phyloP scores from a whole-genome alignment of 208 protist species.

The Paratrypanosoma confusum region DNA sequence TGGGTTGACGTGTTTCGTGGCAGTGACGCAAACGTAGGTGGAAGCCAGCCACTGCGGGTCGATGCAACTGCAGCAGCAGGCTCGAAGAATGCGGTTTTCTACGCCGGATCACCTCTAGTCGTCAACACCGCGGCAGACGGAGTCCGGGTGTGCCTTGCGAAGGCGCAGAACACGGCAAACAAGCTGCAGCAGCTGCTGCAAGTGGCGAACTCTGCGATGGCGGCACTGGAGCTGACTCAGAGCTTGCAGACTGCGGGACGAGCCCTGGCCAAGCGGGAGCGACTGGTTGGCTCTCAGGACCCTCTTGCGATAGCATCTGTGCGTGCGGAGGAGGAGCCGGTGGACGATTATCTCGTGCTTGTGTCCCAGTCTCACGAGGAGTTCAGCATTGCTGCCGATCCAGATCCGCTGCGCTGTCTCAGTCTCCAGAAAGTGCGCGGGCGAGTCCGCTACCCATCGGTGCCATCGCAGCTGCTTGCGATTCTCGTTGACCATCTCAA shows the following conservation, averaged over 20 bases:
- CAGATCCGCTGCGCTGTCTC: slow-evolving; percentile 11
- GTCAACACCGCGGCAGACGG: slow-evolving; percentile 8
- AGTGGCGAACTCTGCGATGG: slow-evolving; percentile 15
- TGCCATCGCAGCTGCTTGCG: slow-evolving; percentile 1
- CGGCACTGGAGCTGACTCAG: slow-evolving; percentile 11
- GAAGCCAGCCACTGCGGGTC: neutral
- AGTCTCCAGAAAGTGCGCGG: slow-evolving; percentile 1
- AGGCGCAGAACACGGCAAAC: slow-evolving; percentile 6
- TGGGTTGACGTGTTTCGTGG: slow-evolving; percentile 13
- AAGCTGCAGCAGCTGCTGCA: slow-evolving; percentile 11
- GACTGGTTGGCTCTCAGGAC: neutral
- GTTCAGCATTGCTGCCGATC: slow-evolving; percentile 2
- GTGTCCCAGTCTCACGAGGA: slow-evolving; percentile 9
- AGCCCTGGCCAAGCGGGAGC: slow-evolving; percentile 1
- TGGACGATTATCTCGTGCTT: too few relatives aligned
- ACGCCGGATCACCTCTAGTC: slow-evolving; percentile 3
- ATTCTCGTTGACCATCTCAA: slow-evolving; percentile 15
- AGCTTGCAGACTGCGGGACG: slow-evolving; percentile 3
- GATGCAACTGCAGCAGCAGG: slow-evolving; percentile 1
- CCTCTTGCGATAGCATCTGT: neutral
- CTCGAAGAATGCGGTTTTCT: slow-evolving; percentile 2
- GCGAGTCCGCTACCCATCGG: slow-evolving; percentile 8
- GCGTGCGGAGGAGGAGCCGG: too few relatives aligned
- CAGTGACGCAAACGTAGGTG: neutral
- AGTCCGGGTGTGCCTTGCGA: slow-evolving; percentile 17